Evolutionary conservation across 1,284 basidiomycete genomes (phyloP), one percentile per base, ranked within the genome.

Genomic region (Mycosarcoma maydis): DNA sequence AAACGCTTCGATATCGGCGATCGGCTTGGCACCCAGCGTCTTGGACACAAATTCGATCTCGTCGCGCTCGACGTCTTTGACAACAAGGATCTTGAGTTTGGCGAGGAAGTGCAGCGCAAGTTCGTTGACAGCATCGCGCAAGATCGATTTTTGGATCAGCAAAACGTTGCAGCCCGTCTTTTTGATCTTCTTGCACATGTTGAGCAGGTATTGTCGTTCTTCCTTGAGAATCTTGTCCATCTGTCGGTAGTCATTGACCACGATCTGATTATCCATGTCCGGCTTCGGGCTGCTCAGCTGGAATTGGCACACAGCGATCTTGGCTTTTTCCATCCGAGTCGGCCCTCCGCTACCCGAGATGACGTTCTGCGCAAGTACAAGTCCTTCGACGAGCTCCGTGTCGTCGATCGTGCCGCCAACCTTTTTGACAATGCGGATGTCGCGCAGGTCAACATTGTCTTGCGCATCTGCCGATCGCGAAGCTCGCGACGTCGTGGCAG

Each of bases 181-280:
- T 84, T 98, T 98, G 85, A 99, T 98, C 84, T 93, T 94, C 85
- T 98, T 98, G 89, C 93, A 96, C 69, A 98, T 88, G 84, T 96
- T 98, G 78, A 98, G 88, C 66, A 99, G 87, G 83, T 99, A 98
- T 84, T 96, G 92, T 42, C 95, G 90, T 73, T 95, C 95, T 84
- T 99, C 96, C 84, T 99, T 98, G 83, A 99, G 90, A 68, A 98
- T 95, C 84, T 97, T 98, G 87, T 98, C 96, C 95, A 99, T 98
- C 84, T 98, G 96, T 33, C 96, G 90, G 85, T 99, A 99, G 84
- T 98, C 95, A 78, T 97, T 98, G 76, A 98, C 97, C 39, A 98
- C 91, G 42, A 99, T 94, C 32, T 96, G 97, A 85, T 98, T 98
- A 85, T 99, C 96, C 96, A 99, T 98, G 81, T 98, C 96, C 8